Evolutionary conservation across 2,329 filamentous ascomycete genomes (phyloP), one percentile per base, ranked within the genome.

Genomic region (Pseudogymnoascus sp.): DNA sequence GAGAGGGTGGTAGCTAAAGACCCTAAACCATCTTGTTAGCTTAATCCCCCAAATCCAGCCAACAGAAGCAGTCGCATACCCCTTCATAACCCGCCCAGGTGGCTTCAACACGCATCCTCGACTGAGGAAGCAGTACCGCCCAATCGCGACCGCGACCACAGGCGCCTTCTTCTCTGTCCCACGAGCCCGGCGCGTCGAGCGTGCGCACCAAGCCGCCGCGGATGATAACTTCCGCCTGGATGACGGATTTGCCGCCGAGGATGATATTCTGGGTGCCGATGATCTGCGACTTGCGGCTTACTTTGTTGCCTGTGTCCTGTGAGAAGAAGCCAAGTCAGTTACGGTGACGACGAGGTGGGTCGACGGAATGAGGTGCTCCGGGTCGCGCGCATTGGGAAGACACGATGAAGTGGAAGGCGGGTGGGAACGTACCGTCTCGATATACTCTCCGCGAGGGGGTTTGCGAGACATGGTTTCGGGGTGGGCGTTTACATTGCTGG

Each of bases 221-320:
- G 72, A 99, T 91, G 76, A 95, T 92, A 70, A 92, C 93, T 72
- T 96, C 93, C 66, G 92, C 89, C 81, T 96, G 92, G 72, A 99
- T 96, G 66, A 97, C 91, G 0, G 93, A 96, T 77, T 91, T 96
- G 66, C 95, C 95, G 69, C 92, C 95, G 1, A 99, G 88, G 76
- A 96, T 96, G 77, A 99, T 97, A 78, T 97, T 96, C 70, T 96
- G 92, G 21, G 93, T 97, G 71, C 95, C 95, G 71, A 96, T 90
- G 69, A 99, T 91, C 73, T 89, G 88, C 65, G 91, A 90, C 69
- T 91, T 91, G 68, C 95, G 91, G 40, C 93, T 93, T 71, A 99
- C 95, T 79, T 97, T 97, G 83, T 99, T 99, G 68, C 95, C 95
- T 2, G 93, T 96, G 78, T 97, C 93, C 93, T 96, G 69, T 16